Evolutionary conservation across 768 basidiomycete genomes (phyloP), one percentile per base, ranked within the genome.

Genomic region (Tylopilus plumbeoviolaceoides): DNA sequence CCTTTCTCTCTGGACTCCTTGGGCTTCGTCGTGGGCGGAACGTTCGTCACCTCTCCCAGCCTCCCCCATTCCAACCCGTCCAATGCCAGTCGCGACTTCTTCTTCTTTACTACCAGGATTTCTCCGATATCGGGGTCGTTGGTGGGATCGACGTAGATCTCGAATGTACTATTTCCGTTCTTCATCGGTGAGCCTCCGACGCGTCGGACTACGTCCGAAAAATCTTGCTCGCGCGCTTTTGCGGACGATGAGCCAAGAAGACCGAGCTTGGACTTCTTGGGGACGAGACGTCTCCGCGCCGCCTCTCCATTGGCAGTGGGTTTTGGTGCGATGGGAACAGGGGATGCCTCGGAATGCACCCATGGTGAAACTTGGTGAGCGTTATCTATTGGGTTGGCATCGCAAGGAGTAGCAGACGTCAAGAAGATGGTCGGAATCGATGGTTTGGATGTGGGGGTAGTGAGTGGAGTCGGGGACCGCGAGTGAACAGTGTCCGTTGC

Each of bases 21-120:
- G n/a, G n/a, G 46, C 50, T 61, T 50, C 28, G 61, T 47, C 18
- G 48, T 51, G 17, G 68, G 21, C 6, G 73, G 74, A 18, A 79
- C 70, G 53, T 86, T 89, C 55, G 84, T 86, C 8, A 81, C 79
- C 48, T 87, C 85, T 0, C 73, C 78, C 39, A 81, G 55, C 7
- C 73, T 79, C 70, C 85, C 86, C 67, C 77, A 79, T 42, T 70
- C 79, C 71, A 69, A 60, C 42, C 78, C 81, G 59, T 85, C 78
- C 54, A 91, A 64, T 2, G 70, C 83, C 0, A 74, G 74, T 1
- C 89, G 71, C 1, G 80, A 81, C 59, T 86, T 88, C 73, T 83
- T 83, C 78, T 87, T 89, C 78, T 85, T 87, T 35, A 90, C 82
- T 65, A 90, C 75, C 20, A 87, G 64, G 18, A 89, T 80, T 57